Conservation (phyloP, 2,329 filamentous ascomycete species). For the Trichophyton schoenleinii region DNA sequence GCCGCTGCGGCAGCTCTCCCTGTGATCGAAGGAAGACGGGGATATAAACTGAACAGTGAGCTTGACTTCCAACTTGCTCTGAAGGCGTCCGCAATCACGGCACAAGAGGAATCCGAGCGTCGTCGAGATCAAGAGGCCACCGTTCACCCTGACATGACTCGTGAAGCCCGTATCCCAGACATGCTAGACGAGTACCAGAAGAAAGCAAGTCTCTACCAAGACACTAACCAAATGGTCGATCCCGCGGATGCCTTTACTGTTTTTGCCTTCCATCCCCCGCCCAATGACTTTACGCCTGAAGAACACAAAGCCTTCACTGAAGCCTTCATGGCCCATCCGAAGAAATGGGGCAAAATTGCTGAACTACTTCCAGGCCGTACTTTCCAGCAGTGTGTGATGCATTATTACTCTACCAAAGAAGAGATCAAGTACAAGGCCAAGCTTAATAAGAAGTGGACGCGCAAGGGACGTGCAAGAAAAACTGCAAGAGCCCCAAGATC, state of each 20-base stretch:
- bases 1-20: slow-evolving; percentile 20
- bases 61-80: slow-evolving; percentile 38
- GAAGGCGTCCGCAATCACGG: slow-evolving; percentile 36
- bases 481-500: slow-evolving; percentile 31
- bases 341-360: slow-evolving; percentile 42
- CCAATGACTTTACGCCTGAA: slow-evolving; percentile 36
- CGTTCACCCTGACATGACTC: slow-evolving; percentile 32
- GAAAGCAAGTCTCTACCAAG: slow-evolving; percentile 32
- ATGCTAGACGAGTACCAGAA: slow-evolving; percentile 34
- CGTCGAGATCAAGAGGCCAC: slow-evolving; percentile 33
- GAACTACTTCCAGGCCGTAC: slow-evolving; percentile 34
- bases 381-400: slow-evolving; percentile 38
- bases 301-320: slow-evolving; percentile 37
- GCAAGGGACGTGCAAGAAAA: slow-evolving; percentile 27
- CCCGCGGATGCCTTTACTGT: slow-evolving; percentile 29
- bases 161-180: slow-evolving; percentile 37
- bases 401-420: slow-evolving; percentile 41
- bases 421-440: slow-evolving; percentile 40
- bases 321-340: slow-evolving; percentile 37
- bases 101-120: slow-evolving; percentile 36
- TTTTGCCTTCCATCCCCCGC: slow-evolving; percentile 34
- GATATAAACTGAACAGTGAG: slow-evolving; percentile 38
- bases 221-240: slow-evolving; percentile 35
- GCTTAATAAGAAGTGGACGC: slow-evolving; percentile 35
- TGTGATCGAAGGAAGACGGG: slow-evolving; percentile 27